phyloP scores from a whole-genome alignment of 192 early-diverging fungal species.

The Chytriomyces sp. region DNA sequence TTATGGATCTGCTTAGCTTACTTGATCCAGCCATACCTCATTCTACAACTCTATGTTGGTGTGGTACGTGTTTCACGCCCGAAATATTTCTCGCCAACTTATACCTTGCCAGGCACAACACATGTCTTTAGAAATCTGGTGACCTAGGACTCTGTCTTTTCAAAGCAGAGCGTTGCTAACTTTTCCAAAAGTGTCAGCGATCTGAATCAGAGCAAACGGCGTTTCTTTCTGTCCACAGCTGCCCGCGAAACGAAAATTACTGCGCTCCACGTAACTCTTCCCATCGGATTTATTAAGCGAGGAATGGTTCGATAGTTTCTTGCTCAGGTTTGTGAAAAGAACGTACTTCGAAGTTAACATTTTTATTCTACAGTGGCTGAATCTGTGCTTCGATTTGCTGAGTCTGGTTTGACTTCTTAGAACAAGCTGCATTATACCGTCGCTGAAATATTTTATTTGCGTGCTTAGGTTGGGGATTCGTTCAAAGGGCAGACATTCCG shows the following conservation, averaged over 20 bases:
- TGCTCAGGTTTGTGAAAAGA: conserved; percentile 10
- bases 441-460: background rate
- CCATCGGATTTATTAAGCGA: conserved; percentile 36
- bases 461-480: conserved; percentile 34
- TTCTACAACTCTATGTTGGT: conserved; percentile 48
- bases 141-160: background rate
- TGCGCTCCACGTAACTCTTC: conserved; percentile 49
- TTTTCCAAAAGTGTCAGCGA: conserved; percentile 39
- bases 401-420: conserved; percentile 28
- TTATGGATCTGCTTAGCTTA: conserved; percentile 33
- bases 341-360: background rate
- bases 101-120: conserved; percentile 30
- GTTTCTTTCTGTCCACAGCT: conserved; percentile 54
- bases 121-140: conserved; percentile 43
- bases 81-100: background rate
- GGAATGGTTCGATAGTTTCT: conserved; percentile 25
- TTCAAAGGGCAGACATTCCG: conserved; percentile 47
- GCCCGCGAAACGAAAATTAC: conserved; percentile 42
- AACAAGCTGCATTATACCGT: background rate
- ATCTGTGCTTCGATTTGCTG: conserved; percentile 49
- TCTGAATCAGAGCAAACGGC: conserved; percentile 42
- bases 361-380: conserved; percentile 46
- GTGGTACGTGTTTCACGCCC: conserved; percentile 4
- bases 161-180: background rate
- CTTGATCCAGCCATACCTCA: conserved; percentile 48